Base-by-base conservation (phyloP, 1,284 basidiomycete species). In the Fomitopsis pinicola region DNA sequence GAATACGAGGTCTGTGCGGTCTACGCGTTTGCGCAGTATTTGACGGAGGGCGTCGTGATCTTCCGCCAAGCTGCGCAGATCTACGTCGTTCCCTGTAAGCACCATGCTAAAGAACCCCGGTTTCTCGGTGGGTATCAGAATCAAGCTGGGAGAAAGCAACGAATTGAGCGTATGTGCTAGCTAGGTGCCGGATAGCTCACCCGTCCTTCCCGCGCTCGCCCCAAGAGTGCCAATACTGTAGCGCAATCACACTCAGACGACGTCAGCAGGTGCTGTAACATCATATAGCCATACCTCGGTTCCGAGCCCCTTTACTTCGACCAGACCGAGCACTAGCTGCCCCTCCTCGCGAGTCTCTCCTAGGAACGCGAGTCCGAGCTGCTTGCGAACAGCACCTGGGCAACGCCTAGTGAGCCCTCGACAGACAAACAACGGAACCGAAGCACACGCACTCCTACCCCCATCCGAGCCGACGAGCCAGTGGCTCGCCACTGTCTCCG, bases 381-480 rank as follows among this genome's bases (percentile, higher is more conserved):
- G 60, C 60, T 74, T 75, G 30, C 74, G 60, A 12, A 66, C 63
- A 15, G 65, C 60, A 42, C 74, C 73, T 73, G 22, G 15, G 64
- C 5, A 14, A 28, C 6, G 17, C 3, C 55, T 8, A 5, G 40
- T 50, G 26, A 50, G 17, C 57, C 36, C 3, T 33, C 22, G 12
- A 35, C 26, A 50, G 26, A 4, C 38, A 40, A 5, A 40, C 14
- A 15, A 10, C 28, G 42, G 42, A 15, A 54, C 10, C 36, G 9
- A 8, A 5, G 7, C 6, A 5, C 12, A 22, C 40, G 26, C 26
- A 76, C 75, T 70, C 66, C 63, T 68, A 12, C 69, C 76, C 12
- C 76, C 76, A 64, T 77, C 76, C 5, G 74, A 67, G 5, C 76
- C 76, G 12, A 77, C 63, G 5, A 78, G 48, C 35, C 61, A 75